Evolutionary conservation across 2,329 filamentous ascomycete genomes (phyloP), one percentile per base, ranked within the genome.

Genomic region (Hymenoscyphus scutula): DNA sequence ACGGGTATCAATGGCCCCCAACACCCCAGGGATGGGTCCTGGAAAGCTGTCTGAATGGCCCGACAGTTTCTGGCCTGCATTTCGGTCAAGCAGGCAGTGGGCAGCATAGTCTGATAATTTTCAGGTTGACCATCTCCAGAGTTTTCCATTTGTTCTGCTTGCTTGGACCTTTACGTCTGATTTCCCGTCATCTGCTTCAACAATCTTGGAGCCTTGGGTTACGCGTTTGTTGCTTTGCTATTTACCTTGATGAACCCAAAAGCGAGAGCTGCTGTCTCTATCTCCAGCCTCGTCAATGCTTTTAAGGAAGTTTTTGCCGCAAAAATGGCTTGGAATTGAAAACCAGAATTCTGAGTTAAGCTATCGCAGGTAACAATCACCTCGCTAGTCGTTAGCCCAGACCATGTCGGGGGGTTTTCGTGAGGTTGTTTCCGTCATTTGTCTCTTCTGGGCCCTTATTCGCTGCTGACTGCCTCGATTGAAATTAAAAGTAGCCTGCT

Each of bases 401-500:
- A 48, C 41, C 10, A 48, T 25, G n/a, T 23, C 19, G 41, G 41
- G 10, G 23, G 4, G 41, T 48, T 48, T 48, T 6, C 19, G n/a
- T 48, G 41, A 23, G n/a, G 41, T 48, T 48, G 41, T 48, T 48
- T 48, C 19, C 41, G 19, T 25, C 2, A 25, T 48, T 48, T 48
- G 41, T 48, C 41, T 48, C 19, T 61, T 32, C 54, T 48, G 7
- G 48, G 37, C 19, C n/a, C 38, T 59, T 56, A 58, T 63, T 58
- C 62, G 58, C 29, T 57, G 54, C 58, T 63, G 62, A 61, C 62
- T 63, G 56, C 55, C 23, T 55, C 32, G 38, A 51, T 58, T 34
- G 61, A 63, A 59, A 63, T 61, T 54, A 63, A 58, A 17, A 45
- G 29, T 25, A 63, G 62, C 58, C 54, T 63, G 25, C 58, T 54